Evolutionary conservation across 768 basidiomycete genomes (phyloP), one percentile per base, ranked within the genome.

Genomic region (Podaxis pistillaris): DNA sequence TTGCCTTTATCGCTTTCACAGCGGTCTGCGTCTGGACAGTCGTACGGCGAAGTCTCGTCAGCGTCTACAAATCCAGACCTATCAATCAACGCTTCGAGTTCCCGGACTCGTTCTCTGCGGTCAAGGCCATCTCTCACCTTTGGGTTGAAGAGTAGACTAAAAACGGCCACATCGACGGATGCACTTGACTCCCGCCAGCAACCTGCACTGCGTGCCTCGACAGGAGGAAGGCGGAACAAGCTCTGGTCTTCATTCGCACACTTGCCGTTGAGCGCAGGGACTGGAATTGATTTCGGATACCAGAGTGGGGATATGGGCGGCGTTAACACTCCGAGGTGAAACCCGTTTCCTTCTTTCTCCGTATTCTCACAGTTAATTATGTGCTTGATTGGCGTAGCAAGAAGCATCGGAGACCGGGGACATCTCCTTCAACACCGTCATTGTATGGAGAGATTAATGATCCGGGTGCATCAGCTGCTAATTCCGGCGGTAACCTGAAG

Each of bases 211-310:
- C 30, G 38, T 3, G 11, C 26, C 40, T 46, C 61, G 7, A n/a
- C 46, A 19, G 55, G 37, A 12, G 55, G 61, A 19, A 56, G 30
- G 36, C 36, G 51, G 28, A 56, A 26, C 12, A 62, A 62, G n/a
- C 36, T 62, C 9, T 62, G 61, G 61, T 40, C 55, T 8, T 62
- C 59, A 26, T 30, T 62, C 26, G 15, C 61, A 26, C 37, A 40
- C 26, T n/a, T 50, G 1, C 46, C 61, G 11, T 33, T 55, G 17
- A 55, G 36, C 55, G 33, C 41, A 37, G 52, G 53, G 19, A 26
- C 38, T 49, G 54, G 24, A 38, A 38, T 44, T 28, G 59, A 60
- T 30, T 60, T 53, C 24, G 51, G 50, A 5, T 6, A 47, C 12
- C 15, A 15, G 11, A 19, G 55, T 40, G 24, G n/a, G 5, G 51